Conservation (phyloP, 345 rosid genomes). For the Geranium brycei region DNA sequence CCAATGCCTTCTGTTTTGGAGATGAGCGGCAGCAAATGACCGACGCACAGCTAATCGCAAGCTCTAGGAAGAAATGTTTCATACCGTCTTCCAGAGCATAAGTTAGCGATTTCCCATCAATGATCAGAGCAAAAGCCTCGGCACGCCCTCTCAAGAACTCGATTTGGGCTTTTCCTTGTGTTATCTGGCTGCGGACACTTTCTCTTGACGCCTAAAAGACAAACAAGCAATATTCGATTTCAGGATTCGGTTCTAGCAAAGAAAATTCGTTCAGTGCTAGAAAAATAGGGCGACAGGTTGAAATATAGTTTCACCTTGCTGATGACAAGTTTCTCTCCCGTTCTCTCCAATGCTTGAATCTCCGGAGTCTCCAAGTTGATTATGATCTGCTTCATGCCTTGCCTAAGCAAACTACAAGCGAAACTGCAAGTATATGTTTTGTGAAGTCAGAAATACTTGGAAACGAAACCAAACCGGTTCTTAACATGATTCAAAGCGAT, state of each 20-base stretch:
- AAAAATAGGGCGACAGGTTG: background rate
- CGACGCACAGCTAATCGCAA: constrained; percentile 71
- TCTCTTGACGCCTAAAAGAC: constrained; percentile 57
- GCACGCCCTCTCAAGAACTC: constrained; percentile 26
- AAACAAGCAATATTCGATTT: constrained; percentile 2
- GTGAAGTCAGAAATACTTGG: constrained; percentile 1
- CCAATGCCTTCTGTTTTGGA: constrained; percentile 94
- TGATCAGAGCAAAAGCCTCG: constrained; percentile 61
- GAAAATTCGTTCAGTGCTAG: background rate
- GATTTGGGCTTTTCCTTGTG: constrained; percentile 41
- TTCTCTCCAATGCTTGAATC: constrained; percentile 52
- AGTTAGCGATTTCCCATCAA: constrained; percentile 83
- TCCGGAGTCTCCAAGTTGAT: constrained; percentile 63
- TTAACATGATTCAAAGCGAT: background rate
- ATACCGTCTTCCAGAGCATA: constrained; percentile 65
- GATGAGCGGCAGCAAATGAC: constrained; percentile 97
- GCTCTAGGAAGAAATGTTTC: constrained; percentile 48
- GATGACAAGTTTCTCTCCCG: constrained; percentile 47
- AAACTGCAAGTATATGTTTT: constrained; percentile 39
- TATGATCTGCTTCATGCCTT: constrained; percentile 87
- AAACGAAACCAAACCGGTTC: background rate
- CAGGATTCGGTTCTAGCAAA: background rate
- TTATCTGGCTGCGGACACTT: constrained; percentile 51
- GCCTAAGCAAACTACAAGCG: constrained; percentile 89
- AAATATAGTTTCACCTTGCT: constrained; percentile 36